These are phyloP conservation scores for Hericium erinaceus DNA, from an alignment of 768 basidiomycete genomes.

Conservation along the genomic window DNA sequence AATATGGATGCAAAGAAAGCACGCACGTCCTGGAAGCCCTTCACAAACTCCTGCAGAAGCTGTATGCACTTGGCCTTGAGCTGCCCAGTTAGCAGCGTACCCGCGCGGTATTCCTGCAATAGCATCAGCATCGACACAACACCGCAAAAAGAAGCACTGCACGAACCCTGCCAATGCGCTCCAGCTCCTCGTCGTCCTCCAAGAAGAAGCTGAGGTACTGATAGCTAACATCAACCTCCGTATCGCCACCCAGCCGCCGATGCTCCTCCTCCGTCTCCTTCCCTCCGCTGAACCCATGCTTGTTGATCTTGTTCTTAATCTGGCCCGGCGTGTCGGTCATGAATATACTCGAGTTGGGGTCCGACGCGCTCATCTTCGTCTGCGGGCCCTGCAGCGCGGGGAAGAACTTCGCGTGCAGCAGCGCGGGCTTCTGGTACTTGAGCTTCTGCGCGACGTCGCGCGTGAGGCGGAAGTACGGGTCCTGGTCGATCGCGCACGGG, in stretches of 20 bases:
- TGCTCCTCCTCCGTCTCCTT: conserved; percentile 96
- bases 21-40: conserved; percentile 73
- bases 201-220: conserved; percentile 94
- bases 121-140: background rate
- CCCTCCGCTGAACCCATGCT: conserved; percentile 94
- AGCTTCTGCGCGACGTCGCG: conserved; percentile 91
- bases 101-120: conserved; percentile 84
- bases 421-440: conserved; percentile 90
- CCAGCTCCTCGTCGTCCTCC: conserved; percentile 88
- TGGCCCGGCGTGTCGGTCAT: conserved; percentile 90
- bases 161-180: conserved; percentile 63
- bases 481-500: conserved; percentile 97
- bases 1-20: background rate
- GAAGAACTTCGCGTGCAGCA: conserved; percentile 95
- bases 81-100: conserved; percentile 80
- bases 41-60: conserved; percentile 72
- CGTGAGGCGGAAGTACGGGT: conserved; percentile 95
- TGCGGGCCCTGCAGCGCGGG: conserved; percentile 96
- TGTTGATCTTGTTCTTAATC: conserved; percentile 97
- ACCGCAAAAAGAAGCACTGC: conserved; percentile 14
- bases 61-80: conserved; percentile 85
- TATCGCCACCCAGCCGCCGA: conserved; percentile 75
- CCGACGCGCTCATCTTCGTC: conserved; percentile 98
- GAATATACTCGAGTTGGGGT: conserved; percentile 87
- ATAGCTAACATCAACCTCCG: conserved; percentile 92